Evolutionary conservation across 352 stramenopile genomes (phyloP), one percentile per base, ranked within the genome.

Genomic region (Thalassiosira exigua): DNA sequence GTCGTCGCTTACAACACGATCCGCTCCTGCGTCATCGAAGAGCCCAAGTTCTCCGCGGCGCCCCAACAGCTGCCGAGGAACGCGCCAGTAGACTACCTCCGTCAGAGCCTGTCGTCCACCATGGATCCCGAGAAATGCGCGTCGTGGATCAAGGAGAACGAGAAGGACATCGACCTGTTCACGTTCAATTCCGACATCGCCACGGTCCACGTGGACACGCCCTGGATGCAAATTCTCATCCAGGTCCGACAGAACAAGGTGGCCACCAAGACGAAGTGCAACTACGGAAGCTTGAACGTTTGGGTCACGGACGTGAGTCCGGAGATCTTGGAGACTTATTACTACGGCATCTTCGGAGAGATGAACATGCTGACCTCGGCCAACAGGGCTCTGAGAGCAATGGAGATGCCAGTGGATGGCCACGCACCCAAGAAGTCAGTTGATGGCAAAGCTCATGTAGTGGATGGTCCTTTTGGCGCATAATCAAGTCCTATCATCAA

Each of bases 161-260:
- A 62, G 12, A 24, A 26, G 32, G 4, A 4, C 17, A 48, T 9
- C 27, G 46, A 54, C 27, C 27, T 54, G 46, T 54, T 54, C 46
- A 14, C 46, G 3, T 54, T 14, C 29, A 48, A 62, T 62, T 62
- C 53, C 5, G 53, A 62, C n/a, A 9, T 62, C 22, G 4, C 53
- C 7, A 48, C 4, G 5, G 53, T 62, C 7, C 53, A 62, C 17
- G 29, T 62, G 22, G 32, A 48, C 32, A 50, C 53, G 26, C 53
- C 53, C 29, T 62, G 53, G 53, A 46, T 62, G 53, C 4, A 62
- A 48, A 62, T 62, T 17, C 7, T 12, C 53, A 48, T 62, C 12
- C 4, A 62, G 32, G 53, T 48, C 17, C 53, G 29, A 19, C 53
- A 62, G 53, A 62, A 62, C 53, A 62, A 62, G 53, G 53, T 62